These are phyloP conservation scores for Cordia subcordata DNA, from an alignment of 257 asterid genomes.

Conservation along the genomic window DNA sequence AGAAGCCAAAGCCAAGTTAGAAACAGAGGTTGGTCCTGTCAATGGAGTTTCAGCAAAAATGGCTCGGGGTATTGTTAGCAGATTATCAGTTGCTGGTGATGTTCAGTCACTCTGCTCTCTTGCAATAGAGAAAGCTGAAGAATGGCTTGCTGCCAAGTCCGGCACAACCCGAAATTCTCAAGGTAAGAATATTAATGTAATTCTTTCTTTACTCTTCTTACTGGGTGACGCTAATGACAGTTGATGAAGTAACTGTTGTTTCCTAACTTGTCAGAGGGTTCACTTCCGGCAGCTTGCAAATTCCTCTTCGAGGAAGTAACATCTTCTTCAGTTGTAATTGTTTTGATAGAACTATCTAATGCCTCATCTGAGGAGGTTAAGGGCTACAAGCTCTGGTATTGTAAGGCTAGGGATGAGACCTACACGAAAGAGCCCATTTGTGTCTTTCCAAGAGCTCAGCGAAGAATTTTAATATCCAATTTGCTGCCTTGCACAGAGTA, in stretches of 20 bases:
- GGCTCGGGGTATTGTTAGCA: conserved; percentile 73
- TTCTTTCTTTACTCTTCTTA: background rate
- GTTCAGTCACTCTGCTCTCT: conserved; percentile 62
- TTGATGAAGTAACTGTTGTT: no score
- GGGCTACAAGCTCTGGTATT: conserved; percentile 90
- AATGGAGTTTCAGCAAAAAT: conserved; percentile 77
- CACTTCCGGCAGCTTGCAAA: conserved; percentile 82
- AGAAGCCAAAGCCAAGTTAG: conserved; percentile 79
- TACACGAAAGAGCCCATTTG: conserved; percentile 64
- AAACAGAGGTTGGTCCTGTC: conserved; percentile 81
- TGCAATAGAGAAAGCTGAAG: conserved; percentile 63
- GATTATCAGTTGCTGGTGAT: conserved; percentile 61
- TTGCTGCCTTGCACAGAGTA: conserved; percentile 82
- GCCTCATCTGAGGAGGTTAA: conserved; percentile 39
- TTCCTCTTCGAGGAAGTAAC: conserved; percentile 77
- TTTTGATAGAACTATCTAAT: conserved; percentile 59
- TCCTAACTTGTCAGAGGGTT: conserved; percentile 52
- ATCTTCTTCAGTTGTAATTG: conserved; percentile 57
- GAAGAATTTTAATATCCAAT: conserved; percentile 71
- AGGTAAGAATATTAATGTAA: conserved; percentile 24
- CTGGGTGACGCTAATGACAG: no score
- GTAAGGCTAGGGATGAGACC: conserved; percentile 62
- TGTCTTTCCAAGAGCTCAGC: conserved; percentile 64
- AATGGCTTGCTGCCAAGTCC: conserved; percentile 36
- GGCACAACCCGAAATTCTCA: conserved; percentile 19